Conservation (phyloP, 2,329 filamentous ascomycete genomes). For the Aspergillus spinulosporus region DNA sequence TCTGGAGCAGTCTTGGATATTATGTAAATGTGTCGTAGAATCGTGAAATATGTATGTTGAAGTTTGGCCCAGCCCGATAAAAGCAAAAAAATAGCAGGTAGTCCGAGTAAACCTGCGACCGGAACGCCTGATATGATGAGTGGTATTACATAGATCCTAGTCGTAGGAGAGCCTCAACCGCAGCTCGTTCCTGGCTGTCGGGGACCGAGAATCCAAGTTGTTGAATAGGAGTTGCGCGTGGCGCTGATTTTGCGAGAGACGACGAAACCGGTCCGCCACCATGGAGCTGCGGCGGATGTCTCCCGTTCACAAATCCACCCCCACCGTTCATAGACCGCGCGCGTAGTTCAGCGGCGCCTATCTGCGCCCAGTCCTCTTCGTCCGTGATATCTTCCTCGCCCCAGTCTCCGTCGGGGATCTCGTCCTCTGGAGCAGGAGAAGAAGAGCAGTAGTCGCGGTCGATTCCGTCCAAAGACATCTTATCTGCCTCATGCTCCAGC, state of each 20-base stretch:
- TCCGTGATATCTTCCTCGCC: slow-evolving; percentile 88
- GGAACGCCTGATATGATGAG: slow-evolving; percentile 27
- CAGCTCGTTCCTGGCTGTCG: slow-evolving; percentile 48
- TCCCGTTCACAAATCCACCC: slow-evolving; percentile 42
- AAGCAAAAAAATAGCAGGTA: slow-evolving; percentile 12
- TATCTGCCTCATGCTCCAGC: slow-evolving; percentile 84
- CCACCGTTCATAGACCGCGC: slow-evolving; percentile 57
- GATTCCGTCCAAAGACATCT: slow-evolving; percentile 84
- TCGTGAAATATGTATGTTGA: slow-evolving; percentile 17
- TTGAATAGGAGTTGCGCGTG: slow-evolving; percentile 37
- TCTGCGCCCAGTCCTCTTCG: slow-evolving; percentile 91
- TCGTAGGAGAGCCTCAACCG: slow-evolving; percentile 51
- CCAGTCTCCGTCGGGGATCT: slow-evolving; percentile 70
- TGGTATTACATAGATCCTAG: slow-evolving; percentile 49
- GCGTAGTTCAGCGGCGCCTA: slow-evolving; percentile 82
- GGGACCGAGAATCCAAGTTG: slow-evolving; percentile 34
- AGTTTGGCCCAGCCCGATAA: slow-evolving; percentile 22
- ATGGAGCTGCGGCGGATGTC: slow-evolving; percentile 30
- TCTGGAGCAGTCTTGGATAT: slow-evolving; percentile 16
- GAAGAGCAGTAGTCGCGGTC: slow-evolving; percentile 67
- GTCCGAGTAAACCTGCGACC: slow-evolving; percentile 12
- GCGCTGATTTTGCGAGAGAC: slow-evolving; percentile 43
- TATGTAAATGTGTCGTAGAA: slow-evolving; percentile 16
- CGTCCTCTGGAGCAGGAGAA: slow-evolving; percentile 68
- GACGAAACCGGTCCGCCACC: slow-evolving; percentile 40